These are phyloP conservation scores for Coniochaeta sp. DNA, from an alignment of 2,329 filamentous ascomycete species.

Conservation along the genomic window DNA sequence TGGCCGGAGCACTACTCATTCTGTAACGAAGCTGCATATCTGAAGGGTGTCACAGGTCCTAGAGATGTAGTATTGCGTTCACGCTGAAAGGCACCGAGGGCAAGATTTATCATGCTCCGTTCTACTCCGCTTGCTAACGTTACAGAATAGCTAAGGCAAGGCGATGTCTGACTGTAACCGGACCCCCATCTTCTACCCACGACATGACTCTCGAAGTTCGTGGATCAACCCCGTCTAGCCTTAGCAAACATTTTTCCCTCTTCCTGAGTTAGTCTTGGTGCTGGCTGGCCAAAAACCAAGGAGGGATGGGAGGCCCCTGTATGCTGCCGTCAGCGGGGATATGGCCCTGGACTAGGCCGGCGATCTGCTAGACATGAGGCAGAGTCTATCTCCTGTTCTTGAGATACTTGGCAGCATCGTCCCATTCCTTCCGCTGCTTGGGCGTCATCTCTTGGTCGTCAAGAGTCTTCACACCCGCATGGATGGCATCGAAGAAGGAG, in stretches of 20 bases:
- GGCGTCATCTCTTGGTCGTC: constrained; percentile 37
- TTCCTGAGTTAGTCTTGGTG: neutral
- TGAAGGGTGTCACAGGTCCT: neutral
- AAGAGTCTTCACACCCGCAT: constrained; percentile 48
- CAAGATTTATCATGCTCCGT: neutral
- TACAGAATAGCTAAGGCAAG: neutral
- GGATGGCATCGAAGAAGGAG: constrained; percentile 50
- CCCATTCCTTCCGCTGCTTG: constrained; percentile 44
- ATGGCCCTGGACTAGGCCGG: neutral
- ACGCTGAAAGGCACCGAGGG: neutral
- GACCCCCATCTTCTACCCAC: neutral
- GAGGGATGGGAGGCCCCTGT: neutral
- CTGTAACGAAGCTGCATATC: too few species aligned
- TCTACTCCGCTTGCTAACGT: neutral
- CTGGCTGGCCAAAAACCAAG: neutral
- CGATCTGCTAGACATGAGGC: neutral
- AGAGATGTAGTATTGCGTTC: neutral
- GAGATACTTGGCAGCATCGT: constrained; percentile 47
- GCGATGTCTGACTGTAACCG: neutral
- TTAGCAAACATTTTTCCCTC: neutral
- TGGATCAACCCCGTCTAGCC: neutral
- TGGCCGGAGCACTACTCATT: neutral
- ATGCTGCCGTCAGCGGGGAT: neutral
- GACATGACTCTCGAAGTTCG: neutral
- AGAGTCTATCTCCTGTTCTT: constrained; percentile 22